phyloP scores from a whole-genome alignment of 495 filamentous ascomycete genomes.

The Acidiella bohemica region DNA sequence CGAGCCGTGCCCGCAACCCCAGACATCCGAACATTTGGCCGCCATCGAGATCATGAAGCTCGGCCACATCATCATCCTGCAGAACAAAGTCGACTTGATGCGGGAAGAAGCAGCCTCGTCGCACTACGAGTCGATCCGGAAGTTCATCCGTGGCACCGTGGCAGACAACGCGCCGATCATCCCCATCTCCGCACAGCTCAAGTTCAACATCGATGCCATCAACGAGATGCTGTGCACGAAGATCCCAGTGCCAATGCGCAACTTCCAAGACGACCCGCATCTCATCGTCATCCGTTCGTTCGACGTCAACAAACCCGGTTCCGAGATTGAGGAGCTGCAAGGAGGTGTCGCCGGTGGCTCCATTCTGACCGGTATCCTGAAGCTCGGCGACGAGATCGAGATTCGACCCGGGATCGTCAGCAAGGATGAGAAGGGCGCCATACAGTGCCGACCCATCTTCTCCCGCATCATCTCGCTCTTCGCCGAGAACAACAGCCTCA shows the following conservation, averaged over 20 bases:
- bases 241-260: constrained; percentile 79
- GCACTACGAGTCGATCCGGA: constrained; percentile 89
- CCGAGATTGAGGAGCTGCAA: constrained; percentile 98
- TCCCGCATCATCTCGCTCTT: constrained; percentile 87
- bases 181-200: constrained; percentile 94
- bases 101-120: constrained; percentile 78
- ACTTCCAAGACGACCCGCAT: constrained; percentile 80
- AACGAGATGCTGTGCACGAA: constrained; percentile 85
- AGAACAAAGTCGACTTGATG: constrained; percentile 99
- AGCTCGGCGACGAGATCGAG: constrained; percentile 94
- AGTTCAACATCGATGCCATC: constrained; percentile 98
- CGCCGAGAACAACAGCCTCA: constrained; percentile 93
- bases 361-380: constrained; percentile 89
- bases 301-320: constrained; percentile 98
- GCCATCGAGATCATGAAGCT: constrained; percentile 99
- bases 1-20: constrained; percentile 97
- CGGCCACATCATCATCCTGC: constrained; percentile 94
- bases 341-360: constrained; percentile 95
- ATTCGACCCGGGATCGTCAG: constrained; percentile 92
- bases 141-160: constrained; percentile 95
- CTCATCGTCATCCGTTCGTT: constrained; percentile 99
- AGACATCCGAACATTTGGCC: constrained; percentile 95
- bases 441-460: constrained; percentile 94
- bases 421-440: constrained; percentile 81
- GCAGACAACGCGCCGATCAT: constrained; percentile 94